Evolutionary conservation across 1,139 yeast genomes (phyloP).

Genomic region (Saccharomyces hybrid): DNA sequence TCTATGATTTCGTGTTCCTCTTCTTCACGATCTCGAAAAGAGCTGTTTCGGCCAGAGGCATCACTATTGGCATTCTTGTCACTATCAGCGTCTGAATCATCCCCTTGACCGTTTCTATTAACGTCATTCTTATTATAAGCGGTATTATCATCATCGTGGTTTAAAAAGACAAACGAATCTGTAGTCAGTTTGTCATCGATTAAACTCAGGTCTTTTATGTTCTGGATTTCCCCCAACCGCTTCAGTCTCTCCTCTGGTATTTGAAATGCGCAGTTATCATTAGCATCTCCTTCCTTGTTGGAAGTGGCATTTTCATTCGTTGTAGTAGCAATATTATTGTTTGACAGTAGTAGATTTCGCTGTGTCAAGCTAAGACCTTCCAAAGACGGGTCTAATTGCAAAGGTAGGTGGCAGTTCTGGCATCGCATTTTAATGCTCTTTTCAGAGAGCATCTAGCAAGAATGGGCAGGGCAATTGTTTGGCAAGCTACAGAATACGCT

Average conservation of each 20-base stretch:
- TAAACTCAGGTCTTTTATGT: conserved; percentile 14
- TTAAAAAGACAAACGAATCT: conserved; percentile 28
- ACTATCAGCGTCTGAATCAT: conserved; percentile 15
- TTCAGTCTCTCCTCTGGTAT: conserved; percentile 34
- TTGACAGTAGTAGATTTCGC: conserved; percentile 35
- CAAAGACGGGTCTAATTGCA: conserved; percentile 48
- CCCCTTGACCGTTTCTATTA: background rate
- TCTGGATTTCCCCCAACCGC: conserved; percentile 26
- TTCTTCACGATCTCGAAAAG: background rate
- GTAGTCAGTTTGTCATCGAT: conserved; percentile 9
- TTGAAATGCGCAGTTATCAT: conserved; percentile 11
- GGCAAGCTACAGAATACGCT: background rate
- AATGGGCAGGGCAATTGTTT: background rate
- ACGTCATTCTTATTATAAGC: conserved; percentile 7
- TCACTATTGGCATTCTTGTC: conserved; percentile 10
- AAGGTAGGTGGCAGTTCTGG: conserved; percentile 54
- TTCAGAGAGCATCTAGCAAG: background rate
- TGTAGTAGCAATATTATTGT: conserved; percentile 27
- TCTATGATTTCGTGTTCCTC: conserved; percentile 12
- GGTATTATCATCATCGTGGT: conserved; percentile 14
- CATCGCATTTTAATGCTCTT: conserved; percentile 29
- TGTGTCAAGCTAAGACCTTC: conserved; percentile 48
- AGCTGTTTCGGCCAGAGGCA: conserved; percentile 1
- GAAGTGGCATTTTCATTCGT: conserved; percentile 13
- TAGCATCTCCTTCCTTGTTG: conserved; percentile 18